A percentile compares a stretch with the other conserved stretches of the same genome.
These are phyloP conservation scores for Porogramme epimiltina DNA, from an alignment of 1,284 basidiomycete genomes.

Conservation along the genomic window DNA sequence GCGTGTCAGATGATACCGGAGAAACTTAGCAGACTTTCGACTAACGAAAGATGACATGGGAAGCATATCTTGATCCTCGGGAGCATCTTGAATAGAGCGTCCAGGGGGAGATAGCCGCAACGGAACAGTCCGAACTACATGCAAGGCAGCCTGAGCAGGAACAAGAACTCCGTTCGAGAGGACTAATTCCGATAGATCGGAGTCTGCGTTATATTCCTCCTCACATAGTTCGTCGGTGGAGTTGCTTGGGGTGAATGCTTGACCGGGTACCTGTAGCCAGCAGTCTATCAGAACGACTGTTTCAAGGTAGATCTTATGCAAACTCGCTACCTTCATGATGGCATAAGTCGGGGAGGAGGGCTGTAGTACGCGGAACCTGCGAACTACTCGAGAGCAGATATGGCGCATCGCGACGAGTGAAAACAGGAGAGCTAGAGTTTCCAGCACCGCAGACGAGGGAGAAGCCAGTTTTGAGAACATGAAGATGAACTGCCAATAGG, in stretches of 20 bases:
- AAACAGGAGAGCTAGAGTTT: background rate
- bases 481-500: too few species aligned
- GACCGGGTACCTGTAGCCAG: background rate
- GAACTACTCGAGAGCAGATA: background rate
- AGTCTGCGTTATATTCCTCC: background rate
- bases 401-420: conserved; percentile 6
- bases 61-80: background rate
- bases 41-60: too few species aligned
- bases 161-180: background rate
- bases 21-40: too few species aligned
- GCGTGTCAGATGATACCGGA: too few species aligned
- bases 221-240: background rate
- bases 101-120: background rate
- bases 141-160: background rate
- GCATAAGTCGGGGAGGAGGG: conserved; percentile 2
- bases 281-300: background rate
- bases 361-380: conserved; percentile 8
- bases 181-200: background rate
- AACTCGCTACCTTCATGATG: background rate
- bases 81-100: background rate
- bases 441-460: background rate
- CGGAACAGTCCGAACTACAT: background rate
- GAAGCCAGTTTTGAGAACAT: too few species aligned
- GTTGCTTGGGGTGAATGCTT: conserved; percentile 8
- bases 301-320: background rate